Conservation (phyloP, 257 asterid species). For the Penstemon barbatus region DNA sequence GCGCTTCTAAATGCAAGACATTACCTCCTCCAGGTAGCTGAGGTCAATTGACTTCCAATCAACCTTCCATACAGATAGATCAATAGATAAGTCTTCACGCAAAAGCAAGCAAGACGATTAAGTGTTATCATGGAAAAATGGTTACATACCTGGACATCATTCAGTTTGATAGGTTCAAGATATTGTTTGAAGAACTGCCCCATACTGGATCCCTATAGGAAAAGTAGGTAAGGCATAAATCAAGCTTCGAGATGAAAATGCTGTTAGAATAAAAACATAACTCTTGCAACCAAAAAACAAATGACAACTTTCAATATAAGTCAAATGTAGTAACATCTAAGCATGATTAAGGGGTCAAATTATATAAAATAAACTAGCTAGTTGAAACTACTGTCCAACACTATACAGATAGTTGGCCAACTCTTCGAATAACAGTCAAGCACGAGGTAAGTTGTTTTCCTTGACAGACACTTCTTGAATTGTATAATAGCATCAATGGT, state of each 20-base stretch:
- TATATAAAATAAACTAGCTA: not conserved
- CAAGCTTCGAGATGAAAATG: constrained; percentile 24
- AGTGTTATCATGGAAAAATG: constrained; percentile 11
- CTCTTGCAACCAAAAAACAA: constrained; percentile 8
- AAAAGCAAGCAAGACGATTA: constrained; percentile 28
- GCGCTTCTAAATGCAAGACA: constrained; percentile 22
- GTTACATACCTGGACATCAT: constrained; percentile 74
- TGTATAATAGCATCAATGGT: not conserved
- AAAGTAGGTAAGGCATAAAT: constrained; percentile 24
- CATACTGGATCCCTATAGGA: constrained; percentile 87
- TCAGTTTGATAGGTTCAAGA: constrained; percentile 95
- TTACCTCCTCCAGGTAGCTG: constrained; percentile 92
- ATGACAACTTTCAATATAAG: constrained; percentile 7
- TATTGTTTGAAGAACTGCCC: constrained; percentile 93
- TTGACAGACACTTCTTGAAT: not conserved
- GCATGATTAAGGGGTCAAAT: not conserved
- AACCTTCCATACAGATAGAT: constrained; percentile 53
- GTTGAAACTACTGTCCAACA: not conserved
- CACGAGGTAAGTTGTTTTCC: not conserved
- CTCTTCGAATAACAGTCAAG: constrained; percentile 12
- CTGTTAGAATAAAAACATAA: not conserved
- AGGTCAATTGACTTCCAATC: constrained; percentile 94
- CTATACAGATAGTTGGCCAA: not conserved
- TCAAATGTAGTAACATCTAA: constrained; percentile 5
- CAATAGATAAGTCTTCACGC: constrained; percentile 24